Evolutionary conservation across 2,329 filamentous ascomycete species (phyloP).

Genomic region (Bipolaris bicolor): DNA sequence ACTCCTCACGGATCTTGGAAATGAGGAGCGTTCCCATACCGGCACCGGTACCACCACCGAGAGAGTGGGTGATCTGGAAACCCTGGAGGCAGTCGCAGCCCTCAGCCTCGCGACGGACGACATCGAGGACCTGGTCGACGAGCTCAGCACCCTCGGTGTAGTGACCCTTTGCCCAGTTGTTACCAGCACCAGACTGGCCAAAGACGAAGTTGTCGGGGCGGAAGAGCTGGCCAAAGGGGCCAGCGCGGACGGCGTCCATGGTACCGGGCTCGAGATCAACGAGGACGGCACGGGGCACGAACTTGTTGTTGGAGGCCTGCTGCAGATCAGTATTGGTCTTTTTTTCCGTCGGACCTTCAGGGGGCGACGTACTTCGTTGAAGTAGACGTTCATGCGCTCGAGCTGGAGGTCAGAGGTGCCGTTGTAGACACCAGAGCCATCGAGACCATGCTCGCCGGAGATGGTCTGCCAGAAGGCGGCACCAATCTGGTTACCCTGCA

Average conservation of each 20-base stretch:
- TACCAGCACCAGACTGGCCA: slow-evolving; percentile 98
- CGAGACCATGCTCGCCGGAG: slow-evolving; percentile 83
- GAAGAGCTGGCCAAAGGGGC: slow-evolving; percentile 99
- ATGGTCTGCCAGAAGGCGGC: slow-evolving; percentile 91
- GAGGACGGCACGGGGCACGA: slow-evolving; percentile 97
- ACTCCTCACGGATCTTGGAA: slow-evolving; percentile 99
- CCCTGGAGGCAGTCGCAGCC: slow-evolving; percentile 99
- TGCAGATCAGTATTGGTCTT: slow-evolving; percentile 30
- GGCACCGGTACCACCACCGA: slow-evolving; percentile 99
- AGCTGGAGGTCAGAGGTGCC: slow-evolving; percentile 98
- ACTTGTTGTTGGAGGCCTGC: slow-evolving; percentile 96
- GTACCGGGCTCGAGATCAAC: slow-evolving; percentile 99
- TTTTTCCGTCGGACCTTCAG: slow-evolving; percentile 6
- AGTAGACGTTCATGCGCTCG: slow-evolving; percentile 99
- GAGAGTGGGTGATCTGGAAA: slow-evolving; percentile 99
- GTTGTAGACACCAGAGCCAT: slow-evolving; percentile 97
- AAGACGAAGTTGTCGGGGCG: slow-evolving; percentile 99
- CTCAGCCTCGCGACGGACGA: slow-evolving; percentile 98
- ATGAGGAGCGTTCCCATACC: slow-evolving; percentile 99
- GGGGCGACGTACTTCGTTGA: slow-evolving; percentile 75
- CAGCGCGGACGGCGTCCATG: slow-evolving; percentile 98
- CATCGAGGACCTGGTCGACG: slow-evolving; percentile 96
- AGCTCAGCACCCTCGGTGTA: slow-evolving; percentile 99
- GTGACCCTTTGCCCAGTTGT: slow-evolving; percentile 99
- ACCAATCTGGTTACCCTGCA: slow-evolving; percentile 99